phyloP scores from a whole-genome alignment of 352 stramenopile genomes.

The Phytopythium vexans region DNA sequence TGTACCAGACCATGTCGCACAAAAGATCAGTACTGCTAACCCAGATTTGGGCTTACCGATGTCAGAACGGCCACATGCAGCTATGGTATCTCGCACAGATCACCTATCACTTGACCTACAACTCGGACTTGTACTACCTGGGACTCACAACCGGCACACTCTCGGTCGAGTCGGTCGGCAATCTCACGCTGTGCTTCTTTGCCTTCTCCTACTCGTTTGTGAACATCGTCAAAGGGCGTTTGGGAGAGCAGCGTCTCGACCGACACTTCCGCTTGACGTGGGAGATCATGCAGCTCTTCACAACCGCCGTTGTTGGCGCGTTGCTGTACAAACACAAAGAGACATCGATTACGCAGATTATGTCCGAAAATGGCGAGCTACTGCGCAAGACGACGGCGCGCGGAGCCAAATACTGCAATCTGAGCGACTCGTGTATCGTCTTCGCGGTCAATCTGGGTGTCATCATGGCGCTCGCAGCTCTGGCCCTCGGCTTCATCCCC shows the following conservation, averaged over 20 bases:
- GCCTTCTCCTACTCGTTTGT: slow-evolving; percentile 14
- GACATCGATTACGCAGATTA: slow-evolving; percentile 13
- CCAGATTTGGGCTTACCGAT: slow-evolving; percentile 21
- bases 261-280: slow-evolving; percentile 15
- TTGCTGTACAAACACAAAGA: slow-evolving; percentile 6
- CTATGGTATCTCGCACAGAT: slow-evolving; percentile 19
- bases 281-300: slow-evolving; percentile 9
- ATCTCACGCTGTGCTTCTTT: slow-evolving; percentile 13
- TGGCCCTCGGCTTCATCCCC: slow-evolving; percentile 18
- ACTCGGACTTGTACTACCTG: slow-evolving; percentile 25
- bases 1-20: slow-evolving; percentile 23
- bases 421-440: slow-evolving; percentile 22
- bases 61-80: slow-evolving; percentile 24
- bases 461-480: slow-evolving; percentile 10
- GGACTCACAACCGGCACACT: slow-evolving; percentile 13
- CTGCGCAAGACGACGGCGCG: slow-evolving; percentile 11
- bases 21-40: slow-evolving; percentile 11
- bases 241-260: slow-evolving; percentile 14
- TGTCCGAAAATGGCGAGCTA: slow-evolving; percentile 14
- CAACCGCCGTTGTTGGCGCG: slow-evolving; percentile 2
- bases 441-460: slow-evolving; percentile 9
- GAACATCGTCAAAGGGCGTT: slow-evolving; percentile 16
- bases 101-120: slow-evolving; percentile 21
- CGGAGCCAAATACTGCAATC: slow-evolving; percentile 17
- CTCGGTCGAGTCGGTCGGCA: slow-evolving; percentile 12